These are phyloP conservation scores for sorghum (Sorghum bicolor) DNA, from an alignment of 176 grass and related monocot species.

Conservation along the genomic window DNA sequence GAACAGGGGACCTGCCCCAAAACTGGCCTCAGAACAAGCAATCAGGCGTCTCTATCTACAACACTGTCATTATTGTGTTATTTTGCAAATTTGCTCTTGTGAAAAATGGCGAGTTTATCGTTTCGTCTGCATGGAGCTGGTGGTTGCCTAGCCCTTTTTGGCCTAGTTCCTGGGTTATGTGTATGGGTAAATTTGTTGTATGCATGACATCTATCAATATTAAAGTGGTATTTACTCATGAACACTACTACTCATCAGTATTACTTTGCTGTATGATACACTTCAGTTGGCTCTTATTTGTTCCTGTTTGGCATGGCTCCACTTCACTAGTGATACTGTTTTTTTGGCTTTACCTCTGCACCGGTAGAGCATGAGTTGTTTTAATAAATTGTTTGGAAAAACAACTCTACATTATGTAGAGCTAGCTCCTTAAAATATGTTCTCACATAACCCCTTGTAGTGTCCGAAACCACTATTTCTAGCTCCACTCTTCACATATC, in stretches of 20 bases:
- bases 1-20: constrained; percentile 69
- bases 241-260: not conserved
- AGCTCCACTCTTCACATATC: too few relatives aligned
- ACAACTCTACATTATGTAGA: too few relatives aligned
- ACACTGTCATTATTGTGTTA: constrained; percentile 29
- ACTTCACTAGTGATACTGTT: too few relatives aligned
- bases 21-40: constrained; percentile 78
- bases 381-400: too few relatives aligned
- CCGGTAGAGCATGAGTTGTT: too few relatives aligned
- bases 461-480: too few relatives aligned
- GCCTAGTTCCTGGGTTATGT: not conserved
- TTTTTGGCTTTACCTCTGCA: too few relatives aligned
- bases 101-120: not conserved
- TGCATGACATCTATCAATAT: not conserved
- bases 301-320: too few relatives aligned
- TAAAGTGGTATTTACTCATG: not conserved
- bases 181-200: not conserved
- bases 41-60: constrained; percentile 58
- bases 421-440: too few relatives aligned
- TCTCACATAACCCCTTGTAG: too few relatives aligned
- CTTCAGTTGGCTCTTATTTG: too few relatives aligned
- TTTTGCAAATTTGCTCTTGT: constrained; percentile 28
- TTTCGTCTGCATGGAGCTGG: not conserved
- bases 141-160: not conserved
- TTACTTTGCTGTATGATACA: not conserved